Percentiles rank a stretch among this genome's conserved stretches.
Conservation (phyloP, 352 stramenopile genomes). For the Phytophthora meadii region DNA sequence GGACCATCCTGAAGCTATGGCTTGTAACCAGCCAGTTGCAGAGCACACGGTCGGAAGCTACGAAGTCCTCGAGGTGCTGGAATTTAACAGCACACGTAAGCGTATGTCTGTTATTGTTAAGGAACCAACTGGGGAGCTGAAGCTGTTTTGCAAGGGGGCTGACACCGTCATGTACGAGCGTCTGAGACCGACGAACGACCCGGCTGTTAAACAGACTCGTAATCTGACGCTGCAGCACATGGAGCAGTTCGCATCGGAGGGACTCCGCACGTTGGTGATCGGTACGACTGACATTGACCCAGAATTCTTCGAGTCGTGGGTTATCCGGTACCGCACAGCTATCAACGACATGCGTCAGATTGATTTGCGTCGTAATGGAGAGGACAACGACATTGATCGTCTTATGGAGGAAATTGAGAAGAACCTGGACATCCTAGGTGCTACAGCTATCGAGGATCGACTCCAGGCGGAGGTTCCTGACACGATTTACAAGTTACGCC, state of each 20-base stretch:
- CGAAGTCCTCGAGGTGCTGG: constrained; percentile 92
- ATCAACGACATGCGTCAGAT: constrained; percentile 91
- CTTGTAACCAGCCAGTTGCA: constrained; percentile 36
- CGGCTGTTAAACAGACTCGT: constrained; percentile 55
- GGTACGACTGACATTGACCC: constrained; percentile 65
- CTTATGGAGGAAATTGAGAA: constrained; percentile 91
- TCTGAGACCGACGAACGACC: constrained; percentile 56
- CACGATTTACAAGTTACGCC: constrained; percentile 91
- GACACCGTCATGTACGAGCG: constrained; percentile 92
- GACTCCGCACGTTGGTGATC: constrained; percentile 92
- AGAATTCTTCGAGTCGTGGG: constrained; percentile 71
- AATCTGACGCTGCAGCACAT: constrained; percentile 85
- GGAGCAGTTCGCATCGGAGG: constrained; percentile 89
- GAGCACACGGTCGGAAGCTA: constrained; percentile 57
- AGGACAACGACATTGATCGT: constrained; percentile 81
- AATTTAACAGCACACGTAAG: constrained; percentile 96
- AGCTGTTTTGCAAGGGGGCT: constrained; percentile 88
- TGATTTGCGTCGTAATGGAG: constrained; percentile 71
- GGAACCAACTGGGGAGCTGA: constrained; percentile 55
- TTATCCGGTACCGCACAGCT: constrained; percentile 68
- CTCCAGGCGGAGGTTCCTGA: constrained; percentile 93
- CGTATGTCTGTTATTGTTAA: constrained; percentile 94
- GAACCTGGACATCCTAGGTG: constrained; percentile 87
- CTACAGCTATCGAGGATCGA: constrained; percentile 95
- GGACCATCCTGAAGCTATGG: constrained; percentile 42